Percentiles rank a stretch among this genome's conserved stretches.
phyloP scores from a whole-genome alignment of 257 asterid species.

The Nemophila menziesii region DNA sequence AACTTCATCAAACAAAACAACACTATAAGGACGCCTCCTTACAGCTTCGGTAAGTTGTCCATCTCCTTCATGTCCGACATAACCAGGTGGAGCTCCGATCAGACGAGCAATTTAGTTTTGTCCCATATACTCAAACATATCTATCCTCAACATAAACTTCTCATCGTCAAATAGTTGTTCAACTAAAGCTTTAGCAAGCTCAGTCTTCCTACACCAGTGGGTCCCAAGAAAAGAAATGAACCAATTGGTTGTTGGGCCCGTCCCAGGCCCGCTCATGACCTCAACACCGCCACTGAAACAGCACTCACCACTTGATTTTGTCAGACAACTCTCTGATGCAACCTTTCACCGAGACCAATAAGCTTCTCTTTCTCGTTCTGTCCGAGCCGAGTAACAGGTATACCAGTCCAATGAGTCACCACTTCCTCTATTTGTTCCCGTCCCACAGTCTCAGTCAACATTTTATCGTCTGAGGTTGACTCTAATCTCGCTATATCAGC shows the following conservation, averaged over 20 bases:
- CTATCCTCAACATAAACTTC: slow-evolving; percentile 60
- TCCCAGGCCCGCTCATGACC: slow-evolving; percentile 85
- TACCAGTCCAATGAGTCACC: slow-evolving; percentile 92
- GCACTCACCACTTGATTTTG: slow-evolving; percentile 68
- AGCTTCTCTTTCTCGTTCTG: slow-evolving; percentile 77
- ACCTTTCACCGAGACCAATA: slow-evolving; percentile 48
- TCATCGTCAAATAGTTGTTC: slow-evolving; percentile 90
- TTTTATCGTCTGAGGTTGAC: slow-evolving; percentile 30
- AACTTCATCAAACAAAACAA: slow-evolving; percentile 77
- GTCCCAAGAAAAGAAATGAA: slow-evolving; percentile 85
- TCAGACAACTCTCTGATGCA: slow-evolving; percentile 40
- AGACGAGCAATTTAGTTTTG: slow-evolving; percentile 82
- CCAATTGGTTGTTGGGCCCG: slow-evolving; percentile 89
- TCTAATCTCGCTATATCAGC: slow-evolving; percentile 63
- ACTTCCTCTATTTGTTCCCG: slow-evolving; percentile 94
- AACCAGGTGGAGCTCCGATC: slow-evolving; percentile 98
- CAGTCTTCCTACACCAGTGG: slow-evolving; percentile 96
- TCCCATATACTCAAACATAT: slow-evolving; percentile 96
- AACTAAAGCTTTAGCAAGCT: slow-evolving; percentile 86
- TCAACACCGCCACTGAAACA: slow-evolving; percentile 77
- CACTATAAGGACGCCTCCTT: slow-evolving; percentile 88
- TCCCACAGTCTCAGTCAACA: slow-evolving; percentile 84
- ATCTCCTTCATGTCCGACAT: slow-evolving; percentile 98
- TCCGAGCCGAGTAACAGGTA: slow-evolving; percentile 67
- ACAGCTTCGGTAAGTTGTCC: slow-evolving; percentile 95